Conservation (phyloP, 257 asterid species). For the Gynochthodes officinalis region DNA sequence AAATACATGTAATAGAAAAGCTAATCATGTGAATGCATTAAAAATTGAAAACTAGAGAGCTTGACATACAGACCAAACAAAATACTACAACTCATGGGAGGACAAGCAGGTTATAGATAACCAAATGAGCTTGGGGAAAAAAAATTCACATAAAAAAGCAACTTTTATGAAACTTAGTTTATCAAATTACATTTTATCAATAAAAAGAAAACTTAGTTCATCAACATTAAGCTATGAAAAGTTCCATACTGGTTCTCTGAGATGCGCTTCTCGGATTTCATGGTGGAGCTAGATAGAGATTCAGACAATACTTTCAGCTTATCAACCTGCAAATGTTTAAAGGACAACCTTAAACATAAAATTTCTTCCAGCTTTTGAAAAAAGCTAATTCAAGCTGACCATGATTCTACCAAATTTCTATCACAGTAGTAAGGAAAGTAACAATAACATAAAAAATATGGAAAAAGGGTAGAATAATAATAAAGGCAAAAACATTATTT, state of each 20-base stretch:
- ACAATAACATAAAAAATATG: no score
- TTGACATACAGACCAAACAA: neutral
- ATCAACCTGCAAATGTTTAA: constrained; percentile 66
- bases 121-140: neutral
- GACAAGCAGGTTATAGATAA: neutral
- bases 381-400: neutral
- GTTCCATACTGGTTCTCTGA: constrained; percentile 63
- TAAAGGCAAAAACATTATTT: no score
- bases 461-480: no score
- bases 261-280: constrained; percentile 87
- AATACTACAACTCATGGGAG: neutral
- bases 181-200: neutral
- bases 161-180: neutral
- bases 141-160: neutral
- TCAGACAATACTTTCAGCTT: constrained; percentile 87
- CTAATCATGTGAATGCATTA: neutral
- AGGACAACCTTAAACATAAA: constrained; percentile 22
- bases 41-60: neutral
- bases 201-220: neutral
- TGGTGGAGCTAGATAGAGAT: constrained; percentile 81
- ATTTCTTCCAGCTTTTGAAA: neutral
- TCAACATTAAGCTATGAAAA: neutral
- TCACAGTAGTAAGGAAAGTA: neutral
- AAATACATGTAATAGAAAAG: neutral
- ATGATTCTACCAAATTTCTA: neutral